These are phyloP conservation scores for Azolla pinnata DNA, from an alignment of 75 land plant species.

Conservation along the genomic window DNA sequence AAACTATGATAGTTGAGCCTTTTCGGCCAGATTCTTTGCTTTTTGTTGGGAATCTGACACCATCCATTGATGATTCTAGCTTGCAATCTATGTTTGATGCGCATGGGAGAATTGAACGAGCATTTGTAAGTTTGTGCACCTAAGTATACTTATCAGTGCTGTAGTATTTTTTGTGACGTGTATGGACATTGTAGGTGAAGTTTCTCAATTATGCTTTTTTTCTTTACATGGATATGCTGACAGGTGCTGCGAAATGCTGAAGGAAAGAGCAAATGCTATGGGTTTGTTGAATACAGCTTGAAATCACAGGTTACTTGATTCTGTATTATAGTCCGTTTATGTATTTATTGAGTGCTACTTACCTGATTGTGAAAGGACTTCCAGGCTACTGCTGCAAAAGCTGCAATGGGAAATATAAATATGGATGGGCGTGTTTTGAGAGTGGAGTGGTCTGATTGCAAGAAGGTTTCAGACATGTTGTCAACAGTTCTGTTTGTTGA, in stretches of 20 bases:
- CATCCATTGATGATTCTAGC: conserved; percentile 18
- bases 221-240: not conserved
- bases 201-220: no score
- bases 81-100: conserved; percentile 18
- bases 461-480: conserved; percentile 15
- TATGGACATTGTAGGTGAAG: no score
- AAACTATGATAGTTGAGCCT: conserved; percentile 15
- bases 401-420: conserved; percentile 18
- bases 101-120: conserved; percentile 21
- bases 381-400: conserved; percentile 15
- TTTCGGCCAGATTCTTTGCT: conserved; percentile 24
- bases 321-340: no score
- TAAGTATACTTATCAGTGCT: no score
- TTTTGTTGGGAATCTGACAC: conserved; percentile 22
- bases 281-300: conserved; percentile 26
- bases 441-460: conserved; percentile 23
- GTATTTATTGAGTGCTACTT: no score
- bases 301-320: conserved; percentile 18
- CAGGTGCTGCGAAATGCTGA: conserved; percentile 19
- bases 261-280: conserved; percentile 21
- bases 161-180: no score
- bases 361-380: no score
- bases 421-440: conserved; percentile 22
- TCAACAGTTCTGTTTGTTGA: conserved; percentile 26
- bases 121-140: conserved; percentile 20